Evolutionary conservation across 1,139 yeast genomes (phyloP), one percentile per base, ranked within the genome.

Genomic region (Tardiomyces depauwii): DNA sequence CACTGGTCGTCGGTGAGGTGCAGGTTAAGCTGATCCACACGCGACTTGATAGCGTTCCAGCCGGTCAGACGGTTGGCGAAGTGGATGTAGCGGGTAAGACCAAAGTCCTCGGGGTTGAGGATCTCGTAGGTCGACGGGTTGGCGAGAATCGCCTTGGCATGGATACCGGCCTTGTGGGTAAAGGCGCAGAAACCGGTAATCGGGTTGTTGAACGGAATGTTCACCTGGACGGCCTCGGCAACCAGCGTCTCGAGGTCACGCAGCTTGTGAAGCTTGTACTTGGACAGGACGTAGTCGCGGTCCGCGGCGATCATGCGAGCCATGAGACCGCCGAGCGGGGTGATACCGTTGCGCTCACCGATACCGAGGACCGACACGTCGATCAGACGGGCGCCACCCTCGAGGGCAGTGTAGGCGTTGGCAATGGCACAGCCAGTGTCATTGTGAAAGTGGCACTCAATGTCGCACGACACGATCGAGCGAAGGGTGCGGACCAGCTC

Each of bases 381-480:
- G 59, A 91, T 87, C 62, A 89, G 77, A 63, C 80, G 82, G 54
- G 98, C 98, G 62, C 98, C 98, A 46, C 93, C 98, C 71, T 91
- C 98, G 60, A 91, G 76, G 16, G 97, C 97, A 52, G 96, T 86
- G 75, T 91, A 91, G 43, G 98, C 96, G 65, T 91, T 91, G 52
- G 97, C 96, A 71, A 91, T 86, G 56, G 98, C 97, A 74, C 97
- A 89, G 51, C 98, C 98, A 41, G 98, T 91, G 67, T 91, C 98
- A 66, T 91, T 87, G 73, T 91, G 98, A 87, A 91, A 91, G 70
- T 91, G 98, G 67, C 96, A 87, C 71, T 91, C 98, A 60, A 91
- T 89, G 65, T 91, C 97, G 73, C 98, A 91, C 39, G 88, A 82
- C 44, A 91, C 97, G 44, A 89, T 96, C 13, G 89, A 80, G 71